phyloP scores from a whole-genome alignment of 2,329 filamentous ascomycete species.

The Fusarium solani-melongenae region DNA sequence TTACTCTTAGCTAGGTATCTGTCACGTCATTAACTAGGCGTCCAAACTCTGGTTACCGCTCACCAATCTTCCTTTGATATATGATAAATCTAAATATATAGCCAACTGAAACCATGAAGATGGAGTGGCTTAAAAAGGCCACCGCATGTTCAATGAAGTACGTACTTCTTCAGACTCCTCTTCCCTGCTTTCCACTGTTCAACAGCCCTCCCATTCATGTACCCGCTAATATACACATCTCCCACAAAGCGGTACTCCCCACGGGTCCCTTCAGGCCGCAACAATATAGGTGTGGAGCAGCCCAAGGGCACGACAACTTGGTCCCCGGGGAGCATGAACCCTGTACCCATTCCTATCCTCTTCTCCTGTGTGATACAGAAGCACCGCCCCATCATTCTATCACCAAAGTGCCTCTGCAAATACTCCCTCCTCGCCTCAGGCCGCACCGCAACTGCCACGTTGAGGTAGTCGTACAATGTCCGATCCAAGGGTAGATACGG shows the following conservation, averaged over 20 bases:
- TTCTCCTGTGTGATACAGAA: constrained; percentile 16
- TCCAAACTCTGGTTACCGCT: too few species aligned
- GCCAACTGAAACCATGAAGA: too few species aligned
- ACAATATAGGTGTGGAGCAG: constrained; percentile 19
- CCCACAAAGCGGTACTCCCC: constrained; percentile 20
- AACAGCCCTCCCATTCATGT: constrained; percentile 19
- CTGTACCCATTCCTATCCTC: constrained; percentile 15
- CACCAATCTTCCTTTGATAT: too few species aligned
- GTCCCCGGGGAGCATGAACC: constrained; percentile 22
- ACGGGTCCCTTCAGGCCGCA: constrained; percentile 13
- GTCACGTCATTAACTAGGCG: too few species aligned
- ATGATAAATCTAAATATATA: too few species aligned
- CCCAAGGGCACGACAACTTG: constrained; percentile 18
- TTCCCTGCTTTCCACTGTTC: constrained; percentile 11
- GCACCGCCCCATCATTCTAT: constrained; percentile 21
- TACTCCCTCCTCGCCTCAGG: constrained; percentile 9
- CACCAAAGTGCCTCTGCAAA: constrained; percentile 11
- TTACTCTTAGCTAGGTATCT: not conserved
- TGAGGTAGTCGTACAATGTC: not conserved
- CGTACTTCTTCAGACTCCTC: constrained; percentile 10
- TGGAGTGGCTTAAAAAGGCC: too few species aligned
- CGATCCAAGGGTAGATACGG: constrained; percentile 8
- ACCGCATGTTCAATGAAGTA: constrained; percentile 8
- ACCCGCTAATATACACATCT: constrained; percentile 22
- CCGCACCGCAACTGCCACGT: not conserved